Conservation (phyloP, 2,329 filamentous ascomycete species). For the Penicillium sp. region DNA sequence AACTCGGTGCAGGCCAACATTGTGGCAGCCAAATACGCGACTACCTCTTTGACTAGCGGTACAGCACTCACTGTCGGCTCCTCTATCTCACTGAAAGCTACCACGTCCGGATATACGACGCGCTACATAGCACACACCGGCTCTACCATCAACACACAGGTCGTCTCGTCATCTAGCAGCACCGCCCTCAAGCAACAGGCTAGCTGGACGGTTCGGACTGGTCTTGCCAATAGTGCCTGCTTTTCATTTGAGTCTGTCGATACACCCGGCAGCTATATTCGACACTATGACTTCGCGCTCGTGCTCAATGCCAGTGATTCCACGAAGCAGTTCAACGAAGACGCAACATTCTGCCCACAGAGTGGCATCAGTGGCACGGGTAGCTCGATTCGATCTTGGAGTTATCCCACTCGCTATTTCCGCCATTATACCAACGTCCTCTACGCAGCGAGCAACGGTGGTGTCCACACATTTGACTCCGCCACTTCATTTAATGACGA, state of each 20-base stretch:
- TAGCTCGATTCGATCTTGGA: conserved; percentile 61
- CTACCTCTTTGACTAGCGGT: conserved; percentile 53
- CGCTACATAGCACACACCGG: conserved; percentile 61
- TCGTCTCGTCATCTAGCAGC: conserved; percentile 56
- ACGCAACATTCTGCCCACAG: conserved; percentile 66
- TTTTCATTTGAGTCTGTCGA: conserved; percentile 66
- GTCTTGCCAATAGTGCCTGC: conserved; percentile 62
- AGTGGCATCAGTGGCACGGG: conserved; percentile 52
- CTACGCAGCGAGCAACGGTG: conserved; percentile 60
- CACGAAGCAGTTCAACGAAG: conserved; percentile 61
- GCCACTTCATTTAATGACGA: conserved; percentile 57
- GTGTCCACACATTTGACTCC: conserved; percentile 59
- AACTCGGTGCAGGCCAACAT: conserved; percentile 64
- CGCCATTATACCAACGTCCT: conserved; percentile 57
- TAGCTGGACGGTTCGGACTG: conserved; percentile 59
- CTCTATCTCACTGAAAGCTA: conserved; percentile 59
- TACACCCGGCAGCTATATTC: conserved; percentile 61
- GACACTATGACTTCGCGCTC: conserved; percentile 61
- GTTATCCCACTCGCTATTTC: conserved; percentile 63
- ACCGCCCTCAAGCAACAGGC: conserved; percentile 56
- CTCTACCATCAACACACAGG: conserved; percentile 58
- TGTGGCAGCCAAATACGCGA: conserved; percentile 61
- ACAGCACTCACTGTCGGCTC: conserved; percentile 53
- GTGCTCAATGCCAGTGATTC: conserved; percentile 57
- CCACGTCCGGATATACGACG: conserved; percentile 58